Evolutionary conservation across 371 early-diverging fungal genomes (phyloP).

Genomic region (Rhizopus arrhizus): DNA sequence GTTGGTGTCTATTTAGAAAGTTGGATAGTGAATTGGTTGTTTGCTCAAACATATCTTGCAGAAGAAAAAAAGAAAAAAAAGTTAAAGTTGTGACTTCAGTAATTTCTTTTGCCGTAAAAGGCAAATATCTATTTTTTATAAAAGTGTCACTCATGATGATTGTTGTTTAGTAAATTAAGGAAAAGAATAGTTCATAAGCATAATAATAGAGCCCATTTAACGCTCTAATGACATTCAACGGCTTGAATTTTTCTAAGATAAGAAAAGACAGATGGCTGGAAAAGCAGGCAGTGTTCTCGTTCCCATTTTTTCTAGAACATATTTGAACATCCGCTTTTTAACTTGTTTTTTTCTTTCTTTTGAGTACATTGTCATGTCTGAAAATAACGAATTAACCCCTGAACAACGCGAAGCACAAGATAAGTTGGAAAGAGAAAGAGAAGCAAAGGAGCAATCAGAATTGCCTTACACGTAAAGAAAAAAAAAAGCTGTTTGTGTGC

Average conservation of each 20-base stretch:
- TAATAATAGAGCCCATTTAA: no score
- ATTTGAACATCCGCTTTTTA: neutral
- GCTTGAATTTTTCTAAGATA: no score
- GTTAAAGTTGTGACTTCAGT: no score
- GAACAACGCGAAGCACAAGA: constrained; percentile 2
- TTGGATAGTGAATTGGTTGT: neutral
- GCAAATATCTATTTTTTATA: no score
- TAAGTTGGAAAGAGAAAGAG: neutral
- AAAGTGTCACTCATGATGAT: no score
- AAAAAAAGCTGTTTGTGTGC: neutral
- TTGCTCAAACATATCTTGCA: neutral
- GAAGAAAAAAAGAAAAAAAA: neutral
- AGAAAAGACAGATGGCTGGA: no score
- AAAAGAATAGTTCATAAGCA: no score
- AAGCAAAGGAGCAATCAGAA: constrained; percentile 55
- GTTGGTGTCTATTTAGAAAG: constrained; percentile 27
- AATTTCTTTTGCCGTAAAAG: no score
- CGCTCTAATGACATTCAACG: no score
- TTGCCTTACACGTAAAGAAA: constrained; percentile 46
- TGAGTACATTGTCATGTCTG: neutral
- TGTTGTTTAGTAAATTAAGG: no score
- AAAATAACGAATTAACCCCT: neutral
- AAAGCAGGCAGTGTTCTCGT: no score
- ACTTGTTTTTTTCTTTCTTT: neutral
- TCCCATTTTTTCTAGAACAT: no score